Percentiles rank a stretch among this genome's conserved stretches.
Evolutionary conservation across 768 basidiomycete species (phyloP).

Genomic region (Phylloporus sp.): DNA sequence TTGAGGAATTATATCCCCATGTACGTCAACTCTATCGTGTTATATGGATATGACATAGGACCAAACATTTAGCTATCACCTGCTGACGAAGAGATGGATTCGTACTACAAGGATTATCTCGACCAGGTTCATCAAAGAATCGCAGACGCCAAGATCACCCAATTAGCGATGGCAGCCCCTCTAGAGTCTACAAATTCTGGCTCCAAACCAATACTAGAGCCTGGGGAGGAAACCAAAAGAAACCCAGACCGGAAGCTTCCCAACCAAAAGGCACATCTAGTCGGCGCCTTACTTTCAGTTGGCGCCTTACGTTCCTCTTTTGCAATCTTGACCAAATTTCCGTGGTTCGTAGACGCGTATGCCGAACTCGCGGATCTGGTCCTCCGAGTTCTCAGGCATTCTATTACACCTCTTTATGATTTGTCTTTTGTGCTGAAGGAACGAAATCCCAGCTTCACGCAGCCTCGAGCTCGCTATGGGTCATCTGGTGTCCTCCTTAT

Average conservation of each 20-base stretch:
- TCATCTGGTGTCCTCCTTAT: constrained; percentile 48
- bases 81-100: constrained; percentile 69
- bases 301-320: constrained; percentile 79
- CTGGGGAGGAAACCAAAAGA: constrained; percentile 36
- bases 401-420: constrained; percentile 65
- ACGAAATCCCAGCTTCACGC: constrained; percentile 55
- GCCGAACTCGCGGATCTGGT: constrained; percentile 85
- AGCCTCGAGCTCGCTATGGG: constrained; percentile 61
- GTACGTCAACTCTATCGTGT: constrained; percentile 40
- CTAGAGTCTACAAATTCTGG: constrained; percentile 50
- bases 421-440: constrained; percentile 47
- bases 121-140: constrained; percentile 60
- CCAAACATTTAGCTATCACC: constrained; percentile 56
- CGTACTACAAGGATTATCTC: constrained; percentile 59
- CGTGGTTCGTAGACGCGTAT: constrained; percentile 78
- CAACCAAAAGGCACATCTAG: constrained; percentile 78
- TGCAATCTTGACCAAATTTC: constrained; percentile 74
- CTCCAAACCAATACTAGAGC: constrained; percentile 37
- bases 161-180: constrained; percentile 82
- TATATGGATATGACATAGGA: constrained; percentile 4
- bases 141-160: constrained; percentile 62
- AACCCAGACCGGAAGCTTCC: constrained; percentile 36
- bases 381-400: constrained; percentile 65
- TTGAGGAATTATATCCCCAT: constrained; percentile 92
- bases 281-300: constrained; percentile 76